Base-by-base conservation (phyloP, 2,329 filamentous ascomycete genomes). In the Fusarium sp. region DNA sequence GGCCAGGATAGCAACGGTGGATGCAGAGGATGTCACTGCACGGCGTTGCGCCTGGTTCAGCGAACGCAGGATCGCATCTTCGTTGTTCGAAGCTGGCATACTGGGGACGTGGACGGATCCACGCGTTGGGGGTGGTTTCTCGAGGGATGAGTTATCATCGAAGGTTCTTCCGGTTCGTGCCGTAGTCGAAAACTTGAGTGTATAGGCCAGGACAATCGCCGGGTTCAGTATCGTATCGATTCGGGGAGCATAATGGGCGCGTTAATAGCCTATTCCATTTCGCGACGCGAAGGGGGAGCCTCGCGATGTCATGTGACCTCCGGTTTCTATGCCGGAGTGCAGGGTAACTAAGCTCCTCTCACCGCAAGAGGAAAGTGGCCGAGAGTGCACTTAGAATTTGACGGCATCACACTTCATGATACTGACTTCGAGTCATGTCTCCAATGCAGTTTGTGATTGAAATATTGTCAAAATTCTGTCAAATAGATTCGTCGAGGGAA, bases 1-100 rank as follows among this genome's bases (percentile, higher is more conserved):
- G 38, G 89, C 89, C 44, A 91, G 80, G 61, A 91, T 91, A 53
- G 89, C 89, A 16, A 91, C 85, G 0, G 86, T 89, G 8, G 81
- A 72, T 2, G 84, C 80, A 31, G 78, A 71, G 5, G 86, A 87
- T 18, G 82, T 85, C 31, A 89, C 87, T 4, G 87, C 87, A 9
- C 82, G 84, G 25, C 81, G 78, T 77, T 89, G 87, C 14, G 86
- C 86, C 38, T 80, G 71, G 69, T 89, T 89, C 29, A 89, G 79
- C 49, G 82, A 83, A 60, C 77, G 75, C 64, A 89, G 77, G 56
- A 87, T 79, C 54, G 78, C 27, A 65, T 72, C 57, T 60, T 78
- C 73, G 34, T 59, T 46, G 46, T 62, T 69, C 25, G 72, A 42
- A 53, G 66, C 59, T 42, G 73, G 62, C 77, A 79, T 79, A 65